Conservation (phyloP, 208 protist species). For the Leishmania amazonensis region DNA sequence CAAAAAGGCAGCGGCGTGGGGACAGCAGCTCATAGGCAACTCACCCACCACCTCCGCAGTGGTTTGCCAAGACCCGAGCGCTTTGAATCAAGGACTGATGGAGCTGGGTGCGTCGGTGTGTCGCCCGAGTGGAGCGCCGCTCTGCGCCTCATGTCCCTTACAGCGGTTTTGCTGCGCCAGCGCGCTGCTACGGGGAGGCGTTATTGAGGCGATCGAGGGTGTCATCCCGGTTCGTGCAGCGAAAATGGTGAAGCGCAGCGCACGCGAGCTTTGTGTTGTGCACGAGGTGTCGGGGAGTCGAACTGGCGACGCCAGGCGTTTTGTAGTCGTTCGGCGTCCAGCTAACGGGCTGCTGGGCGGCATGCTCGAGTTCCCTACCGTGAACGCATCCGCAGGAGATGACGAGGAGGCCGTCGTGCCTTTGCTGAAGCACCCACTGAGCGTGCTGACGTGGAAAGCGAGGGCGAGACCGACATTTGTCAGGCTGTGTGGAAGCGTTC, state of each 20-base stretch:
- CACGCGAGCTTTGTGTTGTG: constrained; percentile 73
- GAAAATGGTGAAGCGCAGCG: constrained; percentile 43
- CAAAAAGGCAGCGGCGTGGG: constrained; percentile 56
- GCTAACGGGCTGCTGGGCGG: constrained; percentile 68
- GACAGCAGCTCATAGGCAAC: constrained; percentile 59
- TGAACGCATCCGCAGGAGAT: constrained; percentile 8
- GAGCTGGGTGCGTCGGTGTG: constrained; percentile 92
- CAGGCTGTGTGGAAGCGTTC: constrained; percentile 37
- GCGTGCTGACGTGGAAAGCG: neutral
- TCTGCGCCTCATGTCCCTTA: constrained; percentile 80
- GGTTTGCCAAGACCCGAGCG: constrained; percentile 47
- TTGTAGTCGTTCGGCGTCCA: constrained; percentile 66
- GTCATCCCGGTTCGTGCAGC: constrained; percentile 72
- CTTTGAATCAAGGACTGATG: constrained; percentile 94
- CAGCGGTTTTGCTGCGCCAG: constrained; percentile 54
- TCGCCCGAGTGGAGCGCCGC: constrained; percentile 62
- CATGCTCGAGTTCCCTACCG: constrained; percentile 83
- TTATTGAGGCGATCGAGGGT: constrained; percentile 73
- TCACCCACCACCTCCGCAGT: constrained; percentile 14
- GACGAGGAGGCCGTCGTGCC: constrained; percentile 2
- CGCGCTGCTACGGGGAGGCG: constrained; percentile 32
- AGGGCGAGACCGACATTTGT: neutral
- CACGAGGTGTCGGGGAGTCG: constrained; percentile 44
- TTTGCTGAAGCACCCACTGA: constrained; percentile 15
- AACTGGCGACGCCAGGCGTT: constrained; percentile 27